Percentiles rank a stretch among this genome's conserved stretches.
Conservation (phyloP, 1,284 basidiomycete genomes). For the Golubevia pallescens region DNA sequence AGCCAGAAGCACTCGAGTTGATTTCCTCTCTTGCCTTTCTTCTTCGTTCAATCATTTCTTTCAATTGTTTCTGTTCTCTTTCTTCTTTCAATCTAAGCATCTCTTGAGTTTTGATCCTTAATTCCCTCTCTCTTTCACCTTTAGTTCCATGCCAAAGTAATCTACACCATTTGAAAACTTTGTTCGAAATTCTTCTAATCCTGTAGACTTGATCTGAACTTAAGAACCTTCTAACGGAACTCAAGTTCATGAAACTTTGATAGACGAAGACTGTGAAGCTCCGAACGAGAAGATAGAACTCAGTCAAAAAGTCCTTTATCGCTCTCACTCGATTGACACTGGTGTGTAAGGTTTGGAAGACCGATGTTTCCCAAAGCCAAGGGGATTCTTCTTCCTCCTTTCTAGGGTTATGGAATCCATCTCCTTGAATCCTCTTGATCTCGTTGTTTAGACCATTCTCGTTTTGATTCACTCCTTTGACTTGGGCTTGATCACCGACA, state of each 20-base stretch:
- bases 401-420: neutral
- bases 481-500: neutral
- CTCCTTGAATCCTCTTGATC: neutral
- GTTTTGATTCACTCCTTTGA: neutral
- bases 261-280: too few relatives aligned
- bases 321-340: too few relatives aligned
- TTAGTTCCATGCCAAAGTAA: conserved; percentile 56
- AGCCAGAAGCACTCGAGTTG: neutral
- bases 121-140: conserved; percentile 34
- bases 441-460: neutral
- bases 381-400: too few relatives aligned
- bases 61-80: neutral
- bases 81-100: neutral
- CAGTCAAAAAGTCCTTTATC: too few relatives aligned
- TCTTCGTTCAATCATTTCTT: neutral
- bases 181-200: too few relatives aligned
- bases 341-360: too few relatives aligned
- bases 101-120: conserved; percentile 10
- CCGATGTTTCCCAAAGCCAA: too few relatives aligned
- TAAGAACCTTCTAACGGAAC: too few relatives aligned
- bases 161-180: conserved; percentile 13
- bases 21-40: neutral
- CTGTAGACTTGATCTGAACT: too few relatives aligned
- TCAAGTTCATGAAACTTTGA: too few relatives aligned
- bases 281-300: too few relatives aligned